Base-by-base conservation (phyloP, 1,139 yeast species). In the Saccharomyces hybrid region DNA sequence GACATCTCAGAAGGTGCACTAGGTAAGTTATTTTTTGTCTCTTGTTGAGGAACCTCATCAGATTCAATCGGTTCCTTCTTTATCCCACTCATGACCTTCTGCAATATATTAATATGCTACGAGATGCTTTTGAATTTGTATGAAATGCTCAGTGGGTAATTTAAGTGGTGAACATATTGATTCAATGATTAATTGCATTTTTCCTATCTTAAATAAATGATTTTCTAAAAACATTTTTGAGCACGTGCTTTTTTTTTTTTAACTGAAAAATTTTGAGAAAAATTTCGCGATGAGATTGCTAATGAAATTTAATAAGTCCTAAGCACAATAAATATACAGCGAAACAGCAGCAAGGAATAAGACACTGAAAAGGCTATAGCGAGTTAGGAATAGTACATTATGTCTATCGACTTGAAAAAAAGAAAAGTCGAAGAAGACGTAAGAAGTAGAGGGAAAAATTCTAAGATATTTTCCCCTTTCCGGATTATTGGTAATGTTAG, bases 401-500 rank as follows among this genome's bases (percentile, higher is more conserved):
- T 38, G 44, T 11, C 44, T 5, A 9, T 38, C 25, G 44, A 38
- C 44, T 38, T 38, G 44, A 38, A 72, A 71, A 59, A 67, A 70
- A 58, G 64, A 73, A 48, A 70, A 66, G 54, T 56, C 68, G 9
- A 55, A 54, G 14, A 50, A 56, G 16, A 34, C 49, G 34, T 9
- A 55, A 52, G 50, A 34, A 53, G 32, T 50, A 34, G 5, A 66
- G 62, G 34, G 38, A 48, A 53, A 16, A 51, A 70, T 4, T 78
- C 83, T 1, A 76, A 73, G 59, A 72, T 80, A 34, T 80, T 80
- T 61, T 73, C 85, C 1, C 87, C 87, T 1, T 82, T 81, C 60
- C 68, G 83, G 64, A 75, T 73, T n/a, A 65, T 74, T 44, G 95
- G 95, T 6, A 84, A 84, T 66, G 88, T 86, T 28, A 77, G 89